These are phyloP conservation scores for Tricholoma flavovirens DNA, from an alignment of 768 basidiomycete species.

Conservation along the genomic window DNA sequence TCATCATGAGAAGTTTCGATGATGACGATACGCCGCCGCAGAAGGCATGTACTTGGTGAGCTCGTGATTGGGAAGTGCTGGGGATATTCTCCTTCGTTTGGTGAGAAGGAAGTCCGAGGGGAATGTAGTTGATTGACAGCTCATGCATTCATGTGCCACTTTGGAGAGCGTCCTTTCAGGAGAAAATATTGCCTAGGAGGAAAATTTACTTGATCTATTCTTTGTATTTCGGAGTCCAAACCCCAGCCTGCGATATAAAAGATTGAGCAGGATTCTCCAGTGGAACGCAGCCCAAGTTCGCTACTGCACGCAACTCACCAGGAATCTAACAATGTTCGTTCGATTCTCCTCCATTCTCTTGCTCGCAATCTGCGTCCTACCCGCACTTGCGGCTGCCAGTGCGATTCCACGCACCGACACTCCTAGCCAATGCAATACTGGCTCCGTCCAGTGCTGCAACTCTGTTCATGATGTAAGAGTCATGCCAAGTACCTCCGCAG, in stretches of 20 bases:
- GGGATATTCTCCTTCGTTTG: neutral
- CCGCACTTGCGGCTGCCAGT: conserved; percentile 8
- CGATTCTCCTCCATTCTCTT: conserved; percentile 7
- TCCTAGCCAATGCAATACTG: conserved; percentile 14
- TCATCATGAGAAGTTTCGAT: neutral
- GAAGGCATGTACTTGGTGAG: neutral
- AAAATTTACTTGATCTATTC: neutral
- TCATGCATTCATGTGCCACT: neutral
- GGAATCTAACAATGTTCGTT: conserved; percentile 7
- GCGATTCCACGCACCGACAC: conserved; percentile 7
- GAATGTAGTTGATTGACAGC: conserved; percentile 7
- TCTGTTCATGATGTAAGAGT: conserved; percentile 7
- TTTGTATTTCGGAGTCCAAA: conserved; percentile 1
- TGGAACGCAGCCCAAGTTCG: neutral
- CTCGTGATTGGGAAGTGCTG: neutral
- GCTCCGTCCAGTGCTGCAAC: conserved; percentile 16
- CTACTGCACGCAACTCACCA: neutral
- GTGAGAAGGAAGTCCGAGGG: neutral
- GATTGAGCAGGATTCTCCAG: neutral
- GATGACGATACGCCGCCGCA: neutral
- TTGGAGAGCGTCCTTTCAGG: neutral
- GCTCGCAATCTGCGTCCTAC: neutral
- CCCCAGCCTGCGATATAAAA: neutral
- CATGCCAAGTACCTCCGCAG: neutral
- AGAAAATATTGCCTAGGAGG: neutral